phyloP scores from a whole-genome alignment of 371 early-diverging fungal species.

The Mortierella sp. region DNA sequence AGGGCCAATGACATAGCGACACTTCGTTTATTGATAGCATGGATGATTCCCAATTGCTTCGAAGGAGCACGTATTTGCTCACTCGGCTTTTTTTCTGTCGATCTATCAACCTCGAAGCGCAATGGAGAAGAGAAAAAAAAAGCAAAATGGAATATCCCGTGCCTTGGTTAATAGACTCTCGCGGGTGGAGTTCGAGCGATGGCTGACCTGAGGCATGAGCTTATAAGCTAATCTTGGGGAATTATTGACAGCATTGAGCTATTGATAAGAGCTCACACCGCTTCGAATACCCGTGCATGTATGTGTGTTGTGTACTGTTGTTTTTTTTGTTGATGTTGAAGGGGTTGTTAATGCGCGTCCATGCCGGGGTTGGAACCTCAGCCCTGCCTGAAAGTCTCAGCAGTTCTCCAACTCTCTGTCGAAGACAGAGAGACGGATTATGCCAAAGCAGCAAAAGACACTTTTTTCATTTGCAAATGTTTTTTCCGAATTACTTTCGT shows the following conservation, averaged over 20 bases:
- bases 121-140: constrained; percentile 10
- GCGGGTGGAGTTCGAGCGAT: constrained; percentile 53
- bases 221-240: constrained; percentile 45
- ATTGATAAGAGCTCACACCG: constrained; percentile 48
- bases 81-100: too few species aligned
- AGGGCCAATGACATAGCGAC: too few species aligned
- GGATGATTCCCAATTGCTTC: too few species aligned
- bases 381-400: not conserved
- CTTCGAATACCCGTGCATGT: constrained; percentile 36
- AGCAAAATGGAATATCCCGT: constrained; percentile 32
- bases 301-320: not conserved
- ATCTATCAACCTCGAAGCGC: too few species aligned
- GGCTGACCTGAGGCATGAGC: constrained; percentile 48
- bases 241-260: constrained; percentile 55
- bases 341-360: not conserved
- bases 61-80: too few species aligned
- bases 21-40: too few species aligned
- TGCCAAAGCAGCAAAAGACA: constrained; percentile 26
- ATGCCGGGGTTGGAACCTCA: constrained; percentile 27
- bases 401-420: not conserved
- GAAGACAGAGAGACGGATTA: constrained; percentile 15
- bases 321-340: not conserved
- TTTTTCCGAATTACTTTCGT: not conserved
- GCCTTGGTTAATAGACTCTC: constrained; percentile 51
- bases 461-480: not conserved